Evolutionary conservation across 2,329 filamentous ascomycete genomes (phyloP), one percentile per base, ranked within the genome.

Genomic region (Beauveria scarabaeidicola): DNA sequence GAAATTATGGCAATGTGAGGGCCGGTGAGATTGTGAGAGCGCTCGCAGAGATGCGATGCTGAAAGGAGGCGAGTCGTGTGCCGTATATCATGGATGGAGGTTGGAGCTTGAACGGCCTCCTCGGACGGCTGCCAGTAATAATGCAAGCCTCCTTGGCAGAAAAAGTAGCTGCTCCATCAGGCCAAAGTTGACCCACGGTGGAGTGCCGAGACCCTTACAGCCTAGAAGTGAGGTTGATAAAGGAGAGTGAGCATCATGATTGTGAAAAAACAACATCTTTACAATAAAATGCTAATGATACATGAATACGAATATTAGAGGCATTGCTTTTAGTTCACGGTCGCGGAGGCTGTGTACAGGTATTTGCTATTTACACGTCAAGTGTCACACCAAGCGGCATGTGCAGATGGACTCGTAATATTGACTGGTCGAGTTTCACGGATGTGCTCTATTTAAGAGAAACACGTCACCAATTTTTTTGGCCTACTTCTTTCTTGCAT

Each of bases 131-230:
- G 54, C 54, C 32, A 57, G 36, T 36, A 36, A 36, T 36, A 36
- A 2, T 27, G 54, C 54, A 51, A 41, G 23, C 19, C 43, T 51
- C 32, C 43, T 36, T 19, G 13, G 54, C 29, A 43, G 50, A 51
- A 51, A 40, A 55, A 40, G 32, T 25, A 40, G 44, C 29, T 48
- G 54, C 54, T 58, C 32, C 54, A 51, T 58, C 46, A 58, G 46
- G 54, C 54, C 46, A 58, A 44, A 58, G 50, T 56, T 38, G 54
- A 58, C 54, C 54, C 54, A 58, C 54, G 32, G 44, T 41, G 44
- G 46, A 38, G 43, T 38, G 19, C 23, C 23, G 19, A 29, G 25
- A 41, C 32, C 10, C n/a, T 38, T 36, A 25, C n/a, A 19, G 41
- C 7, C 25, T 10, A 11, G 19, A 10, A 25, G 50, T 27, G 50